Evolutionary conservation across 2,329 filamentous ascomycete genomes (phyloP).

Genomic region (Immersiporthe knoxdaviesiana): DNA sequence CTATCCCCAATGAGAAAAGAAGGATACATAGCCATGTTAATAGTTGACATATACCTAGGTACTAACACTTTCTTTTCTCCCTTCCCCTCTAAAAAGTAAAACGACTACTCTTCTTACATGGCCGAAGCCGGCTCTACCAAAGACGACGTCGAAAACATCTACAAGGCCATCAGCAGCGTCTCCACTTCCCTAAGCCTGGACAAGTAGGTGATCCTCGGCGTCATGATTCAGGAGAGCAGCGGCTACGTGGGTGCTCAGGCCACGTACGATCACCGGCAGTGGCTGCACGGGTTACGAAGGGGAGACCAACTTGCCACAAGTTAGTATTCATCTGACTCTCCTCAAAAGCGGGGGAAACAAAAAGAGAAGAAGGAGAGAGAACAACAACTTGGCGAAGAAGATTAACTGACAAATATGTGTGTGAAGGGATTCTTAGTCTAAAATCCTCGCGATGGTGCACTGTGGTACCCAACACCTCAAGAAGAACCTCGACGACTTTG

Average conservation of each 20-base stretch:
- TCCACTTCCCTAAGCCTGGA: conserved; percentile 41
- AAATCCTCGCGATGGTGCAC: conserved; percentile 19
- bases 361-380: neutral
- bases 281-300: conserved; percentile 42
- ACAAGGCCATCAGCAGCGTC: conserved; percentile 37
- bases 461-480: conserved; percentile 38
- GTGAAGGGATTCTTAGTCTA: neutral
- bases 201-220: conserved; percentile 42
- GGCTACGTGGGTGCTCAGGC: conserved; percentile 44
- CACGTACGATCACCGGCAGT: conserved; percentile 40
- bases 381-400: no score
- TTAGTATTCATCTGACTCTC: conserved; percentile 27
- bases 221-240: conserved; percentile 48
- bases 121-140: conserved; percentile 37
- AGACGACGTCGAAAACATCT: conserved; percentile 41
- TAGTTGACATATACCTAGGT: neutral
- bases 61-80: neutral
- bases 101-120: conserved; percentile 41
- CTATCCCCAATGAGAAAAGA: no score
- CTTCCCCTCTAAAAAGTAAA: conserved; percentile 32
- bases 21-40: no score
- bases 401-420: neutral
- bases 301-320: conserved; percentile 38
- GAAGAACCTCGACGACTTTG: conserved; percentile 36
- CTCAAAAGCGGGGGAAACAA: neutral